Evolutionary conservation across 2,329 filamentous ascomycete species (phyloP), one percentile per base, ranked within the genome.

Genomic region (Lanzia echinophila): DNA sequence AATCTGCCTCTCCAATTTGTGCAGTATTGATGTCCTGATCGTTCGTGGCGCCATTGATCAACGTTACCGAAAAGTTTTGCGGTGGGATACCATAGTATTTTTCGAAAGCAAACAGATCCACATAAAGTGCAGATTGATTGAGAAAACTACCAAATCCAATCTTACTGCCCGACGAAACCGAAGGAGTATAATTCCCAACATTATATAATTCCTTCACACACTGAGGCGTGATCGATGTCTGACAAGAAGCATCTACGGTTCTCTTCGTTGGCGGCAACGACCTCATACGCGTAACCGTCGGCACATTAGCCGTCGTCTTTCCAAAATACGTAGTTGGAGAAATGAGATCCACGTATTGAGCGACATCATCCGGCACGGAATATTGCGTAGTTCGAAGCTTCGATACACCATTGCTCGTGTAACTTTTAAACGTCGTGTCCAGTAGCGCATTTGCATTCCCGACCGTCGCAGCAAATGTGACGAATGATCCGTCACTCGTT

Each of bases 71-170:
- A 63, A 75, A 76, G 56, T 75, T 74, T 44, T 77, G 72, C 4
- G 61, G 56, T 1, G 75, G 68, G 17, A 78, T 71, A 36, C 69
- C 65, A 56, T 70, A 75, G 2, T 59, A 58, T 8, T 69, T 48
- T 41, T 70, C 64, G 54, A 66, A 71, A 15, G 59, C 53, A 17
- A 70, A 69, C 20, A 78, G 64, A 57, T 81, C 78, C 3, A 62
- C 62, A 59, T 74, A 73, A 28, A 70, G 68, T 24, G 78, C 76
- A 12, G 72, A 75, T 60, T 79, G 61, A 61, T 78, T 75, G 17
- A 80, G 65, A 64, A 79, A 81, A 51, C 71, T 75, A 34, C 72
- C 73, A 58, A 81, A 79, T 17, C 70, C 76, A 13, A 78, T 68
- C 19, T 70, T 71, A 62, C 74, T 78, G 2, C 77, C 76, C 13